Conservation (phyloP, 306 rosid genomes). For the Trifolium subterraneum region DNA sequence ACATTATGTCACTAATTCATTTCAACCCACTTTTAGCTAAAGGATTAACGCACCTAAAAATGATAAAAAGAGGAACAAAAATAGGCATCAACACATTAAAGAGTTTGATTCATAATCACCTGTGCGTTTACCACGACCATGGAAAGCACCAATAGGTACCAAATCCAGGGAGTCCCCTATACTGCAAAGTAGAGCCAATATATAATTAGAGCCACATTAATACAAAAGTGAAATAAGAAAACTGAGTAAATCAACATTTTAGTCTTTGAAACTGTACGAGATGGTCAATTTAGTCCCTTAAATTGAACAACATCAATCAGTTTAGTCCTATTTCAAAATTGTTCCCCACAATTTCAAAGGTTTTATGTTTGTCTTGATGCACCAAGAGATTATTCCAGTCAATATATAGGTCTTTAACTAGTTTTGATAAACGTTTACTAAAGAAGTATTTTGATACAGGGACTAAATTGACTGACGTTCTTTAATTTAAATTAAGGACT, state of each 20-base stretch:
- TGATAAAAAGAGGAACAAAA: not conserved
- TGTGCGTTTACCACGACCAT: conserved; percentile 93
- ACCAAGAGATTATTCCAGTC: not conserved
- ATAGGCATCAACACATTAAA: conserved; percentile 27
- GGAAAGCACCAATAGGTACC: conserved; percentile 97
- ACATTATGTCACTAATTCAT: conserved; percentile 39
- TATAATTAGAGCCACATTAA: conserved; percentile 38
- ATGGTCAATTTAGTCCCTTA: not conserved
- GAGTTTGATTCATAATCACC: conserved; percentile 56
- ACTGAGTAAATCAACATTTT: not conserved
- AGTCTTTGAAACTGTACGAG: not conserved
- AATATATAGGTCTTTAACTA: too few relatives aligned
- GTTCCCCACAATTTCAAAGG: not conserved
- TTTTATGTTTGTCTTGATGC: not conserved
- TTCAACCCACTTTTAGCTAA: conserved; percentile 28
- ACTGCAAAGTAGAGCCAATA: conserved; percentile 55
- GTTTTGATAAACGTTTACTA: too few relatives aligned
- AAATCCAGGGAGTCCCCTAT: conserved; percentile 93
- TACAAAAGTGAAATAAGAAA: conserved; percentile 22
- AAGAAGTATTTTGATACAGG: not conserved
- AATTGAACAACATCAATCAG: not conserved
- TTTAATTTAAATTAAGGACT: not conserved
- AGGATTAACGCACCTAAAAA: conserved; percentile 34
- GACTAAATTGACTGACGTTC: not conserved
- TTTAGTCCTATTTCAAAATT: not conserved